Conservation (phyloP, 257 asterid species). For the Datura wrightii region DNA sequence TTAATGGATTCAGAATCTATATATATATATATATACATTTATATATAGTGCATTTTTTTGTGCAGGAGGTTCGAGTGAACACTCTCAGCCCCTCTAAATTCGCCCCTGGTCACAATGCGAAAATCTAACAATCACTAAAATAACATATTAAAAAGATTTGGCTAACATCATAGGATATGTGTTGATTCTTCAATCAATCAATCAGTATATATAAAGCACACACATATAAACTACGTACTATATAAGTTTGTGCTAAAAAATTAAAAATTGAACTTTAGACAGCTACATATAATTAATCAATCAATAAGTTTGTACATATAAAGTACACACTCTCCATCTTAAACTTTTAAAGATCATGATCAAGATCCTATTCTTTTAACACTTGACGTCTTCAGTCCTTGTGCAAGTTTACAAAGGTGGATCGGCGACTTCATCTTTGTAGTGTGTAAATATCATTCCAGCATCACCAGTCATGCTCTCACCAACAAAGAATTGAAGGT, state of each 20-base stretch:
- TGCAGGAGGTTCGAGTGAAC: too few relatives aligned
- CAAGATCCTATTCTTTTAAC: slow-evolving; percentile 33
- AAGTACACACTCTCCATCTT: too few relatives aligned
- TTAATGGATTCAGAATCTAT: too few relatives aligned
- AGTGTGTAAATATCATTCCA: slow-evolving; percentile 55
- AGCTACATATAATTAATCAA: too few relatives aligned
- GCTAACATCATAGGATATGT: not conserved
- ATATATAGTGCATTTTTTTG: too few relatives aligned
- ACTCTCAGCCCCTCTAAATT: too few relatives aligned
- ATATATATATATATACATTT: too few relatives aligned
- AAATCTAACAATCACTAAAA: not conserved
- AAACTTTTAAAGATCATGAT: too few relatives aligned
- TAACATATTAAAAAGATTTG: not conserved
- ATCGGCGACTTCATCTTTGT: slow-evolving; percentile 61
- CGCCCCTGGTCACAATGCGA: not conserved
- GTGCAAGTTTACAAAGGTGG: slow-evolving; percentile 62
- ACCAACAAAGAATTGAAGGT: slow-evolving; percentile 63
- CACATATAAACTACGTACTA: not conserved
- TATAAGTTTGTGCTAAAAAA: too few relatives aligned
- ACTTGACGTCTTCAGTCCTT: slow-evolving; percentile 60
- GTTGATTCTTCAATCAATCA: not conserved
- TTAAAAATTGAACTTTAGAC: too few relatives aligned
- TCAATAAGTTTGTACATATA: too few relatives aligned
- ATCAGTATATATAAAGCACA: not conserved
- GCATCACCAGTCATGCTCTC: slow-evolving; percentile 64